These are phyloP conservation scores for Xylaria sp. DNA, from an alignment of 2,329 filamentous ascomycete species.

Conservation along the genomic window DNA sequence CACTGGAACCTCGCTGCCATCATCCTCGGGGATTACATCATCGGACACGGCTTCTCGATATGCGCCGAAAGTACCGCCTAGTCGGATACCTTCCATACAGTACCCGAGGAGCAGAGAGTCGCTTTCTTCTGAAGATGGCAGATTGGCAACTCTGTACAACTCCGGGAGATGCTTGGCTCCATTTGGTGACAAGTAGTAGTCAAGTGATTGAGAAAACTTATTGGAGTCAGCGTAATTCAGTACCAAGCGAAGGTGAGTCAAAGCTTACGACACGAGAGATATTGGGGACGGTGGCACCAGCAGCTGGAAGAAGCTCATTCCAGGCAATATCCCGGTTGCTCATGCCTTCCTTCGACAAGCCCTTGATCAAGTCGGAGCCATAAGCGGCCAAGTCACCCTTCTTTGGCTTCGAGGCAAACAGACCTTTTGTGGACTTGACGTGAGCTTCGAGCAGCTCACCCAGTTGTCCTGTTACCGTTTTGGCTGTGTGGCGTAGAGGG, in stretches of 20 bases:
- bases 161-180: constrained; percentile 67
- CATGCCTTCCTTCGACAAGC: constrained; percentile 71
- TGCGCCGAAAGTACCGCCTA: constrained; percentile 71
- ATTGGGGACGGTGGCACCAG: constrained; percentile 74
- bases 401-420: constrained; percentile 56
- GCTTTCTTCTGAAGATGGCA: constrained; percentile 64
- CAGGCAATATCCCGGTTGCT: constrained; percentile 74
- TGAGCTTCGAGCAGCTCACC: constrained; percentile 57
- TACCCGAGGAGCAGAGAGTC: constrained; percentile 76
- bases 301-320: constrained; percentile 75
- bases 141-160: constrained; percentile 68
- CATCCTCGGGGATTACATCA: constrained; percentile 62
- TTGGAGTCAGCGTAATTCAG: constrained; percentile 34
- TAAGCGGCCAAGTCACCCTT: constrained; percentile 71
- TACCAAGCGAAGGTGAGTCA: background rate
- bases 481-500: constrained; percentile 62
- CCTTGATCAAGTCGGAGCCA: constrained; percentile 73
- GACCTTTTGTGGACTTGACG: constrained; percentile 40
- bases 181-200: constrained; percentile 74
- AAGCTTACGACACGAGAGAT: constrained; percentile 72
- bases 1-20: constrained; percentile 63
- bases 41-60: constrained; percentile 65
- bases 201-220: constrained; percentile 77
- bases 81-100: constrained; percentile 76
- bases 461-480: constrained; percentile 61